phyloP scores from a whole-genome alignment of 2,329 filamentous ascomycete genomes.

The Aspergillus vadensis region DNA sequence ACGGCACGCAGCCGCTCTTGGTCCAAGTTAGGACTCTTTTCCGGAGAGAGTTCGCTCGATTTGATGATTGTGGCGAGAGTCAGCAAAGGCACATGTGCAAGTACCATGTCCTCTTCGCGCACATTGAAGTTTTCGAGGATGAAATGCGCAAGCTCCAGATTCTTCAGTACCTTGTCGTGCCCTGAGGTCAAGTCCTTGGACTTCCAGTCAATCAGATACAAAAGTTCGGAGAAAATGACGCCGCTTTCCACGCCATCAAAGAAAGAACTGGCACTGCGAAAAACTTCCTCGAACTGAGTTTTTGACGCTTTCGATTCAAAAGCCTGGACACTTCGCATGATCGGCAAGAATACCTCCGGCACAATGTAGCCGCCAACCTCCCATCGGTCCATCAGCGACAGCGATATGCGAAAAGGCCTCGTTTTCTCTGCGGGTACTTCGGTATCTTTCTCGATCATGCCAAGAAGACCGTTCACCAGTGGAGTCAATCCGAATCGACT shows the following conservation, averaged over 20 bases:
- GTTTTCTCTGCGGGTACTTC: constrained; percentile 67
- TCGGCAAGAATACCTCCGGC: constrained; percentile 82
- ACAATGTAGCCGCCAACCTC: constrained; percentile 91
- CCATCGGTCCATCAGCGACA: constrained; percentile 98
- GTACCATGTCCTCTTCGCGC: constrained; percentile 92
- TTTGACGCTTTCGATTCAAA: constrained; percentile 72
- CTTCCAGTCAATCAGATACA: constrained; percentile 62
- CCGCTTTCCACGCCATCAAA: constrained; percentile 96
- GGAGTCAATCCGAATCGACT: constrained; percentile 74
- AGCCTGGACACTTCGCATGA: constrained; percentile 74
- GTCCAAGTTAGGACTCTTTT: constrained; percentile 15
- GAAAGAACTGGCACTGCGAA: constrained; percentile 91
- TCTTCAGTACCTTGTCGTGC: constrained; percentile 57
- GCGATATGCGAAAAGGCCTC: constrained; percentile 83
- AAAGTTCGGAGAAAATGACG: constrained; percentile 83
- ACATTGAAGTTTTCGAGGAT: constrained; percentile 88
- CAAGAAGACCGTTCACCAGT: constrained; percentile 72
- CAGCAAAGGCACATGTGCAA: constrained; percentile 77
- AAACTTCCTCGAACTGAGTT: constrained; percentile 77
- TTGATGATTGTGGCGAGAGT: constrained; percentile 63
- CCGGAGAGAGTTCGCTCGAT: constrained; percentile 40
- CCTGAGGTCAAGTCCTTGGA: constrained; percentile 53
- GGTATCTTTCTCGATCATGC: constrained; percentile 67
- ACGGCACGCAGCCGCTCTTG: constrained; percentile 23
- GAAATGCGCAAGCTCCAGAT: constrained; percentile 75